A percentile compares a stretch with the other conserved stretches of the same genome.
These are phyloP conservation scores for Sarocladium strictum DNA, from an alignment of 2,329 filamentous ascomycete genomes.

Conservation along the genomic window DNA sequence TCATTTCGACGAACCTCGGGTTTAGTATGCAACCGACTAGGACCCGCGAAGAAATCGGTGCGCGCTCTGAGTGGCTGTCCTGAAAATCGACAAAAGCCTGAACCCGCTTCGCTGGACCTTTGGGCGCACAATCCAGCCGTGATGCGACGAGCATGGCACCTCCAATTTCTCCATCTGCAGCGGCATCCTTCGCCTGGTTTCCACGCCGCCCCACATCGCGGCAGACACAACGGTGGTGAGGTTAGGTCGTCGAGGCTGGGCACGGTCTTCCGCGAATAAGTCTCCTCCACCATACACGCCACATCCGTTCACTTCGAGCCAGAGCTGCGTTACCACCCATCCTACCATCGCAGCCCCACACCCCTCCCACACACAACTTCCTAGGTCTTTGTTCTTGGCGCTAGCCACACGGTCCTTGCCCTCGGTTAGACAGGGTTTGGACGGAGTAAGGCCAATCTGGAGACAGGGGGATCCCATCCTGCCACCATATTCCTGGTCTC, in stretches of 20 bases:
- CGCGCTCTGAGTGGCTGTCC: neutral
- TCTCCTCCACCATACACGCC: conserved; percentile 1
- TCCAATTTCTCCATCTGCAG: conserved; percentile 9
- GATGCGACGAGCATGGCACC: conserved; percentile 8
- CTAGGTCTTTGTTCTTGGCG: neutral
- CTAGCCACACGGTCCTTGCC: too few species aligned
- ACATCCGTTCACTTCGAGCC: neutral
- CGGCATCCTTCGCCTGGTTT: conserved; percentile 9
- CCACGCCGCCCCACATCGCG: conserved; percentile 7
- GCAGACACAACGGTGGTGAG: conserved; percentile 1
- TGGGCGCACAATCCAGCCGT: conserved; percentile 9
- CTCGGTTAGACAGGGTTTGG: conserved; percentile 8
- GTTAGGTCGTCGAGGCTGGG: neutral
- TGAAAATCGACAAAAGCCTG: neutral
- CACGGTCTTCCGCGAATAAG: neutral
- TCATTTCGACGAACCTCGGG: too few species aligned
- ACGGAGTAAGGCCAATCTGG: neutral
- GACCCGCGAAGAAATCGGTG: neutral
- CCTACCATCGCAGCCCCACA: neutral
- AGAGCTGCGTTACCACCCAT: neutral
- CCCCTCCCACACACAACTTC: neutral
- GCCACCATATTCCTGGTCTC: neutral
- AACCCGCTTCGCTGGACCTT: neutral
- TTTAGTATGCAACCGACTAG: neutral
- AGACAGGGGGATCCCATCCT: conserved; percentile 2